Base-by-base conservation (phyloP, 345 rosid species). In the Kernera saxatilis region DNA sequence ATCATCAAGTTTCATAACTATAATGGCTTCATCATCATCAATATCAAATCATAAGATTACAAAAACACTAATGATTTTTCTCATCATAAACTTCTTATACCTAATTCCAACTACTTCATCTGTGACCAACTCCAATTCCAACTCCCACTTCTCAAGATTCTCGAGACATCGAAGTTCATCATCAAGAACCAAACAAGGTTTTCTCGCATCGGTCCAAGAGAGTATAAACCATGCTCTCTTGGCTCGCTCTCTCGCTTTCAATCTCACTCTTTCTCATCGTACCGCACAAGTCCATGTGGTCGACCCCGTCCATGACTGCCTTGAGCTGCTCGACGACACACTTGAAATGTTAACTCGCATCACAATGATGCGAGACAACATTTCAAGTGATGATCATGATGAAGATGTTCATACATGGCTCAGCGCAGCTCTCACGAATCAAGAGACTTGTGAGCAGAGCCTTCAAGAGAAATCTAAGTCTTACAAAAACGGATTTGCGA, bases 401-500 rank as follows among this genome's bases (percentile, higher is more conserved):
- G 66, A 76, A 27, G 86, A 85, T 58, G 78, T 83, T 21, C 84
- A 77, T 7, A 85, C 90, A 25, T 83, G 86, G 86, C 83, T 85
- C 29, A 83, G 84, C 30, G 85, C 90, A 12, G 68, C 86, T 2
- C 73, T 85, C 15, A 85, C 90, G 9, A 83, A 85, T 36, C 87
- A 83, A 78, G 78, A 80, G 3, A 85, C 87, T 2, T 85, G 87
- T 67, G 45, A 78, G 10, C 76, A 82, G 5, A 80, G 90, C 60
- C 80, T 85, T 19, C 72, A 59, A 71, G 71, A 69, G 18, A 50
- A 62, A 11, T 57, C 50, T 5, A 74, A 69, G 13, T 48, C 49
- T 3, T 3, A 60, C 19, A 23, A 19, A 49, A 48, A 70, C 25
- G 64, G 35, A 14, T 54, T 26, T 1, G 17, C 33, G 25, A 53